These are phyloP conservation scores for Calonectria pteridis DNA, from an alignment of 2,329 filamentous ascomycete genomes.

Conservation along the genomic window DNA sequence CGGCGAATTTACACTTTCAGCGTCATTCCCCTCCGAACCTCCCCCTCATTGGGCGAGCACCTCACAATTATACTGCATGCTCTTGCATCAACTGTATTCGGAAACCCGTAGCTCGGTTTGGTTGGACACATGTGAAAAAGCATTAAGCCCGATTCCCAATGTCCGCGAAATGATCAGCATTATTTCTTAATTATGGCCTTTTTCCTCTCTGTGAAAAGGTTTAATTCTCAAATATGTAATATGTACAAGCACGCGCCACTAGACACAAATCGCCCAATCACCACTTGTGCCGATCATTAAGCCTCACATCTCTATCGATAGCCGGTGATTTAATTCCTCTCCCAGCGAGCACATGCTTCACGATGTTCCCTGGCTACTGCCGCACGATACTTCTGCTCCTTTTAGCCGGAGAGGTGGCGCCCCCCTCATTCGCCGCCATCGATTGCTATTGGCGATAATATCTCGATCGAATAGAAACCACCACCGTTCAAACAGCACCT, in stretches of 20 bases:
- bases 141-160: background rate
- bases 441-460: conserved; percentile 67
- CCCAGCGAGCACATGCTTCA: background rate
- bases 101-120: background rate
- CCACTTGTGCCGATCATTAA: background rate
- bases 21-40: background rate
- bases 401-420: conserved; percentile 48
- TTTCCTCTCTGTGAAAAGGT: background rate
- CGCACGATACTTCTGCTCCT: conserved; percentile 11
- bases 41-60: background rate
- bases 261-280: background rate
- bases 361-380: conserved; percentile 12
- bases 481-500: conserved; percentile 69
- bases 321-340: background rate
- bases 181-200: background rate
- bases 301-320: background rate
- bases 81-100: conserved; percentile 9
- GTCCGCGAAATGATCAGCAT: background rate
- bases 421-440: conserved; percentile 61
- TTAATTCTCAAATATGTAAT: background rate
- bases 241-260: background rate
- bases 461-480: conserved; percentile 70
- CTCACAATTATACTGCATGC: background rate
- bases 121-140: background rate
- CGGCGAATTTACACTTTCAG: background rate